Base-by-base conservation (phyloP, 176 grass and related monocot genomes). In the Canna indica region DNA sequence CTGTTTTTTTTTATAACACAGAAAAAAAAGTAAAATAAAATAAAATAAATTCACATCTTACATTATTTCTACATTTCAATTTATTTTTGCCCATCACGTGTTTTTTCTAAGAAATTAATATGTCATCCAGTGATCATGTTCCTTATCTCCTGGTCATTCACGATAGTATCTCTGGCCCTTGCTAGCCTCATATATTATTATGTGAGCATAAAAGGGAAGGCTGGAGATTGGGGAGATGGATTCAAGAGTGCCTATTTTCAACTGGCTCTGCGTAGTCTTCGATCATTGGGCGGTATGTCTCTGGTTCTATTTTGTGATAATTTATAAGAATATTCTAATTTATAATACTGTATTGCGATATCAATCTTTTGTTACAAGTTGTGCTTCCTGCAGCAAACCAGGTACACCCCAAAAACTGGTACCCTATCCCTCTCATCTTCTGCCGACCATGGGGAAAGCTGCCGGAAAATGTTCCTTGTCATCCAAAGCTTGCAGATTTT, bases 161-260 rank as follows among this genome's bases (percentile, higher is more conserved):
- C 94, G 70, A 86, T 99, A 59, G 84, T 99, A 42, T 90, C 94
- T 20, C 66, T 99, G 77, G 94, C 89, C 50, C 86, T 99, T 68
- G 89, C 94, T 71, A 90, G 94, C 79, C 89, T 99, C 64, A 93
- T 99, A 77, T 99, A 99, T 85, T 99, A 99, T 28, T 99, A 99
- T 75, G 94, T 99, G 73, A 90, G 94, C 75, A 56, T 93, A 80
- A 92, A 99, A 85, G 94, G 94, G 61, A 99, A 93, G 56, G 94
- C 89, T 61, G 94, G 94, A 60, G 89, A 99, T 45, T 99, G 94
- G 94, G 94, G 94, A 48, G 94, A 99, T 77, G 94, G 94, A 62
- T 99, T 99, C 75, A 99, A 99, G 76, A 99, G 94, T 72, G 94
- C 89, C 26, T 99, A 99, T 82, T 99, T 99, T 84, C 94, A 99